Percentiles rank a stretch among this genome's conserved stretches.
Evolutionary conservation across 257 asterid genomes (phyloP).

Genomic region (Cordia subcordata): DNA sequence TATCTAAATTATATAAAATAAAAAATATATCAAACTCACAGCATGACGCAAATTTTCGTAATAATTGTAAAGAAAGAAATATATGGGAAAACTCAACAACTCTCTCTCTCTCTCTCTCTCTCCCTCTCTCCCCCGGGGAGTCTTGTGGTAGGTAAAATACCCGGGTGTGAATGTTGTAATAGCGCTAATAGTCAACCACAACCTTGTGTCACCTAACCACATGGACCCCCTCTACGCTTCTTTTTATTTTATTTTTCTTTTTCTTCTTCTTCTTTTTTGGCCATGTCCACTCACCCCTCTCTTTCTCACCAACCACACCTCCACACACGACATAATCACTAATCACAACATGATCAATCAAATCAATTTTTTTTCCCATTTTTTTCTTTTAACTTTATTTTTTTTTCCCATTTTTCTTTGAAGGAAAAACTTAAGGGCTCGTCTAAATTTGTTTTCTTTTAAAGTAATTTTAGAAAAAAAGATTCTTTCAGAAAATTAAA

Average conservation of each 20-base stretch:
- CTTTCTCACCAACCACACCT: slow-evolving; percentile 58
- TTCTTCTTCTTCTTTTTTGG: slow-evolving; percentile 22
- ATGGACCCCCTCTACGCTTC: slow-evolving; percentile 14
- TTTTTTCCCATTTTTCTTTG: slow-evolving; percentile 26
- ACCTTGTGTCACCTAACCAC: slow-evolving; percentile 30
- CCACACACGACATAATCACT: slow-evolving; percentile 4
- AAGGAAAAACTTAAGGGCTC: no score
- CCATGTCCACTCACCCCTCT: slow-evolving; percentile 8
- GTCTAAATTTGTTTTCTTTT: no score
- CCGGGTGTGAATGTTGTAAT: slow-evolving; percentile 17
- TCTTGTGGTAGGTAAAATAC: slow-evolving; percentile 32
- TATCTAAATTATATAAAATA: no score
- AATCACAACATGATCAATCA: background rate
- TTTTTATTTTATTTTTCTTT: no score
- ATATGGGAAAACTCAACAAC: no score
- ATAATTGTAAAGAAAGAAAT: no score
- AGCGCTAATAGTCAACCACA: slow-evolving; percentile 20
- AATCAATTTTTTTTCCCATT: slow-evolving; percentile 2
- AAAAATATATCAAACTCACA: no score
- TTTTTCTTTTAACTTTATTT: no score
- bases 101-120: slow-evolving; percentile 19
- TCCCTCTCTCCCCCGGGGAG: no score
- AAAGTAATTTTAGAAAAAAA: no score
- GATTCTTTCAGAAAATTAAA: no score
- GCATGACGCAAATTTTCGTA: no score